phyloP scores from a whole-genome alignment of 768 basidiomycete species.

The Suillus variegatus region DNA sequence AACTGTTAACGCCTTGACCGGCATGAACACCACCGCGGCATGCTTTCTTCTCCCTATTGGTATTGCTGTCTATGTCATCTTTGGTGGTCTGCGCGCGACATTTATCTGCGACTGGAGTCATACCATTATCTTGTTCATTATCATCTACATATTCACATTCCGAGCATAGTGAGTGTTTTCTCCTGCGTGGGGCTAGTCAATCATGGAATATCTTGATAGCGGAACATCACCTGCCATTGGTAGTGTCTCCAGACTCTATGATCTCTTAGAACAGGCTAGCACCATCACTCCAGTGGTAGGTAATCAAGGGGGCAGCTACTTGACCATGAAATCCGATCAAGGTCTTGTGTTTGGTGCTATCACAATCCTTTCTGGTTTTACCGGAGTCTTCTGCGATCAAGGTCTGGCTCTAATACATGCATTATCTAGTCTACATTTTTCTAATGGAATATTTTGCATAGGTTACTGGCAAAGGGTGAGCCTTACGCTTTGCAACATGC shows the following conservation, averaged over 20 bases:
- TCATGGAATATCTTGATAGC: conserved; percentile 18
- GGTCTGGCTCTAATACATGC: conserved; percentile 27
- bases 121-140: conserved; percentile 45
- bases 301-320: conserved; percentile 51
- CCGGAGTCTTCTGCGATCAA: conserved; percentile 54
- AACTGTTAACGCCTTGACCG: conserved; percentile 45
- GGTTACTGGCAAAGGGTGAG: conserved; percentile 56
- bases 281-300: conserved; percentile 47
- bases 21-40: conserved; percentile 46
- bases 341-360: conserved; percentile 45
- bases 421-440: not conserved
- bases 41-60: conserved; percentile 48
- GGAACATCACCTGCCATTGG: conserved; percentile 40
- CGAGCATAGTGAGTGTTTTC: conserved; percentile 29
- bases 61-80: conserved; percentile 43
- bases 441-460: conserved; percentile 16
- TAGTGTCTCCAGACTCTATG: conserved; percentile 43
- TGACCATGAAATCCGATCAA: conserved; percentile 57
- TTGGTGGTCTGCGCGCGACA: conserved; percentile 46
- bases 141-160: conserved; percentile 38
- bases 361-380: conserved; percentile 41
- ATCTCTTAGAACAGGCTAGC: conserved; percentile 48
- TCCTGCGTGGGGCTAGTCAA: conserved; percentile 1
- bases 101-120: conserved; percentile 48
- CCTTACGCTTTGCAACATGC: not conserved